These are phyloP conservation scores for Akanthomyces muscarius DNA, from an alignment of 2,329 filamentous ascomycete genomes.

Conservation along the genomic window DNA sequence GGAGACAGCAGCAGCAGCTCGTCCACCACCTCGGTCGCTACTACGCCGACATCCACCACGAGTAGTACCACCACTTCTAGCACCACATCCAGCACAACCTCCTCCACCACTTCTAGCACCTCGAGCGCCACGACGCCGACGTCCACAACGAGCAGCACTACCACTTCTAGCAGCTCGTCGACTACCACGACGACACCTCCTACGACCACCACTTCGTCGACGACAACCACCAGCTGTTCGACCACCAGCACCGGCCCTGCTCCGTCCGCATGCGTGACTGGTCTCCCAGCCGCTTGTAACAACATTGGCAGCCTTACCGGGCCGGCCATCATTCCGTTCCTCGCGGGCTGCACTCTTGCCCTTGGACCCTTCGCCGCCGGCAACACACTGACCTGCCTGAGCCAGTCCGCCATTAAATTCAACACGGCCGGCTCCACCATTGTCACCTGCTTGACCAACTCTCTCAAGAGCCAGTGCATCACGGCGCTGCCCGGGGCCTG, in stretches of 20 bases:
- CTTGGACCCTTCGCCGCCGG: not conserved
- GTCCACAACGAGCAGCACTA: not conserved
- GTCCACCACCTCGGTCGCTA: not conserved
- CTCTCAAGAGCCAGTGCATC: slow-evolving; percentile 13
- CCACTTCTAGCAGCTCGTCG: not conserved
- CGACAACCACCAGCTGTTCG: not conserved
- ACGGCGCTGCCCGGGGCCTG: slow-evolving; percentile 9
- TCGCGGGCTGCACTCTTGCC: not conserved
- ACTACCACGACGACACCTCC: not conserved
- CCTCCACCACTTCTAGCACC: no score
- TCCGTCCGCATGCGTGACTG: slow-evolving; percentile 1
- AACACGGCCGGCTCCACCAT: not conserved
- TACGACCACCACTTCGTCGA: not conserved
- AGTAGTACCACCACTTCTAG: not conserved
- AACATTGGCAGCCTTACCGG: not conserved
- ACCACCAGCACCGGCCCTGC: not conserved
- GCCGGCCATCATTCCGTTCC: not conserved
- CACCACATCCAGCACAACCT: not conserved
- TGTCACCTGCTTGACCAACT: not conserved
- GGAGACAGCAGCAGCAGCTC: not conserved
- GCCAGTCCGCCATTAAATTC: not conserved
- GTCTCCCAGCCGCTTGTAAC: not conserved
- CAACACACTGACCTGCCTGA: not conserved
- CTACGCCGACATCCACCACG: not conserved
- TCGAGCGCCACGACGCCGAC: not conserved